Evolutionary conservation across 192 early-diverging fungal species (phyloP).

Genomic region (Linnemannia exigua): DNA sequence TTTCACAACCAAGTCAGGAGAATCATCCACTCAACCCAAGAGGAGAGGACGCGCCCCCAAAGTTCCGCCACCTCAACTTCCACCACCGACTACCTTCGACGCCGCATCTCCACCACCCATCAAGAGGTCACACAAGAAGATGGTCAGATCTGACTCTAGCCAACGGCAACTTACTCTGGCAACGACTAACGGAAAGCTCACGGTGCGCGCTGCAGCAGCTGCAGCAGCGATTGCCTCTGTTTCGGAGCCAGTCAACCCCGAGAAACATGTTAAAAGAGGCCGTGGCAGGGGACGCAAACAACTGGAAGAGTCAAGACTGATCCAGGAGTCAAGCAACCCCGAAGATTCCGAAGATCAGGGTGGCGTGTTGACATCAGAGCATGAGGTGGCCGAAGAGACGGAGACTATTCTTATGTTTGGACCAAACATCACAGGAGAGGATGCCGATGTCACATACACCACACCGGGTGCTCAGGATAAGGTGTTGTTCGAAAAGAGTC

Average conservation of each 20-base stretch:
- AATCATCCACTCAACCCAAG: background rate
- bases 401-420: conserved; percentile 59
- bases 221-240: conserved; percentile 2
- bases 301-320: background rate
- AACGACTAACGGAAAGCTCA: conserved; percentile 40
- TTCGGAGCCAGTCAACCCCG: background rate
- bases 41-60: conserved; percentile 24
- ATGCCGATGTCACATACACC: conserved; percentile 68
- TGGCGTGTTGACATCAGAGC: background rate
- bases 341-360: conserved; percentile 4
- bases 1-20: background rate
- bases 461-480: conserved; percentile 68
- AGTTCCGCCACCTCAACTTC: background rate
- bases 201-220: conserved; percentile 3
- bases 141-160: background rate
- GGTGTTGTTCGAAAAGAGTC: conserved; percentile 65
- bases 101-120: background rate
- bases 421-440: conserved; percentile 61
- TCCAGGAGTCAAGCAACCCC: background rate
- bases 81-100: background rate
- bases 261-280: conserved; percentile 28
- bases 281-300: conserved; percentile 32
- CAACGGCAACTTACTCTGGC: conserved; percentile 24
- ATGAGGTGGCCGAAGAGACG: conserved; percentile 22
- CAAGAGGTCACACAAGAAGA: conserved; percentile 42